phyloP scores from a whole-genome alignment of 345 rosid genomes.

The Boechera divaricarpa region DNA sequence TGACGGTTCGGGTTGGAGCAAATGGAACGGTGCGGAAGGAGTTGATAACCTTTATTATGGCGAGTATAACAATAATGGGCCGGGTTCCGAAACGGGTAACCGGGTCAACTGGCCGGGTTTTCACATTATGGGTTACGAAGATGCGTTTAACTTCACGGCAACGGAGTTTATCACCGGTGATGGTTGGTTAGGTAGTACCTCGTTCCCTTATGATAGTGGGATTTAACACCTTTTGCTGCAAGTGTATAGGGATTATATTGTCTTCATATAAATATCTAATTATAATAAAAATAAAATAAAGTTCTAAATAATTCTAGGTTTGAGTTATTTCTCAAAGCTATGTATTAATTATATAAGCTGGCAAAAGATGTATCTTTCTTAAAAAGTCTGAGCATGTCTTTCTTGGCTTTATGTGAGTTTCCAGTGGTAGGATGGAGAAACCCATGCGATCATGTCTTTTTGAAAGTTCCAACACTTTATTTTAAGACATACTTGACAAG shows the following conservation, averaged over 20 bases:
- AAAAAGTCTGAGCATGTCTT: conserved; percentile 11
- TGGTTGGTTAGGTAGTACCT: conserved; percentile 80
- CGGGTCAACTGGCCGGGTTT: conserved; percentile 81
- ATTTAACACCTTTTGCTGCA: conserved; percentile 44
- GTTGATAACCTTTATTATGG: conserved; percentile 71
- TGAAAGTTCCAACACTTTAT: conserved; percentile 5
- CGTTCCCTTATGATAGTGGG: conserved; percentile 74
- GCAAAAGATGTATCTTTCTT: conserved; percentile 20
- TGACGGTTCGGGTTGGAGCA: conserved; percentile 66
- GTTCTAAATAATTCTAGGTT: conserved; percentile 1
- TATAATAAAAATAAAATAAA: background rate
- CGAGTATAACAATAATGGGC: conserved; percentile 80
- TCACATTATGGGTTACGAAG: conserved; percentile 67
- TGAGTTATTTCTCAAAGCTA: conserved; percentile 15
- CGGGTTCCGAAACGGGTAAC: conserved; percentile 62
- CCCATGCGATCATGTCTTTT: conserved; percentile 23
- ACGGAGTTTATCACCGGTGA: conserved; percentile 71
- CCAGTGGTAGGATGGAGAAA: background rate
- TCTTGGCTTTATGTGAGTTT: conserved; percentile 20
- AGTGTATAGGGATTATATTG: conserved; percentile 16
- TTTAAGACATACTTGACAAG: too few relatives aligned
- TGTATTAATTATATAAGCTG: background rate
- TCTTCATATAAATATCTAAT: background rate
- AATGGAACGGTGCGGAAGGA: conserved; percentile 58
- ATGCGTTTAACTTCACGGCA: conserved; percentile 69